Evolutionary conservation across 176 grass and related monocot genomes (phyloP).

Genomic region (Triticum timopheevii): DNA sequence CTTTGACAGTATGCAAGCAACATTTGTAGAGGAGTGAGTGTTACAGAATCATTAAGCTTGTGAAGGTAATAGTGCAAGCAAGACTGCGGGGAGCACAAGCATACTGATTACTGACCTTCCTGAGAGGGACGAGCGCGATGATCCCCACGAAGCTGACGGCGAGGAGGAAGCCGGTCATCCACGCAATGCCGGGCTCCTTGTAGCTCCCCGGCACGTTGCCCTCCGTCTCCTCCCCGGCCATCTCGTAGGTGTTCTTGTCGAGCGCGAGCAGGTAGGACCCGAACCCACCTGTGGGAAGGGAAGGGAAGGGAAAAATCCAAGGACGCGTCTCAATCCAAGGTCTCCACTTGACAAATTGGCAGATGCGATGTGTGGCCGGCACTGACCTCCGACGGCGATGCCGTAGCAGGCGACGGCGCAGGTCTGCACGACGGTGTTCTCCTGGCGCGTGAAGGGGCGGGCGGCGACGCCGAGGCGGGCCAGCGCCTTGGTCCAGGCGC

Average conservation of each 20-base stretch:
- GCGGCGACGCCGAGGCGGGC: slow-evolving; percentile 44
- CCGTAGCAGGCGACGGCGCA: slow-evolving; percentile 97
- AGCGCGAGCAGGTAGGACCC: slow-evolving; percentile 81
- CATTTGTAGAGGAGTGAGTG: background rate
- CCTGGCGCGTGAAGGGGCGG: slow-evolving; percentile 83
- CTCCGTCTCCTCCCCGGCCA: slow-evolving; percentile 60
- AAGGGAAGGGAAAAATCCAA: background rate
- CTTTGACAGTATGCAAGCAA: background rate
- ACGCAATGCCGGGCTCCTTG: slow-evolving; percentile 88
- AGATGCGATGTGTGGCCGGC: background rate
- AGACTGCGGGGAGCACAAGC: background rate
- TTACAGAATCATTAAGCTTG: background rate
- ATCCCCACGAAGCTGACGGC: slow-evolving; percentile 77
- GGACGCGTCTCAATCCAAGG: background rate
- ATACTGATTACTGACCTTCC: slow-evolving; percentile 51
- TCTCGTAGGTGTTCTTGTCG: slow-evolving; percentile 87
- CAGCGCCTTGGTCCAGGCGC: slow-evolving; percentile 71
- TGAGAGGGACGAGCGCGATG: slow-evolving; percentile 77
- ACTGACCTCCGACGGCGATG: slow-evolving; percentile 69
- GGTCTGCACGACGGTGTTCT: slow-evolving; percentile 97
- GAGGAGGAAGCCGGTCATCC: slow-evolving; percentile 93
- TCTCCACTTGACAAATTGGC: background rate
- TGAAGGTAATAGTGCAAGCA: background rate
- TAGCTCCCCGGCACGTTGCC: slow-evolving; percentile 87
- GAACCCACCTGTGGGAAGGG: slow-evolving; percentile 62